These are phyloP conservation scores for Melampsora abietis-canadensis DNA, from an alignment of 1,284 basidiomycete species.

Conservation along the genomic window DNA sequence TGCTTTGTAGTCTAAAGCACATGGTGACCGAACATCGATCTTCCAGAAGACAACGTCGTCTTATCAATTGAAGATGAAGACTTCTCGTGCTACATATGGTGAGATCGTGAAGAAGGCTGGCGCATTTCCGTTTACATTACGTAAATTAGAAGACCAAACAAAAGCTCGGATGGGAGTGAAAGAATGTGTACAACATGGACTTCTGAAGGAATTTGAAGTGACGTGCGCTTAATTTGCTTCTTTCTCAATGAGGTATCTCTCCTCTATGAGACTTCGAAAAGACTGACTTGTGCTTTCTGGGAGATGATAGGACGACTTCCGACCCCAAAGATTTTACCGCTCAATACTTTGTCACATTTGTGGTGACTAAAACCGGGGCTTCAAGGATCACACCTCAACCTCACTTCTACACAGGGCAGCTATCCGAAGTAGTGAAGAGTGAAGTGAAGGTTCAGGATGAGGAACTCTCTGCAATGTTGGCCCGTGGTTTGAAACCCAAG, in stretches of 20 bases:
- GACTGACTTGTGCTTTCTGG: constrained; percentile 17
- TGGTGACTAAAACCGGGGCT: constrained; percentile 51
- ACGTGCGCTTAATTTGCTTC: constrained; percentile 43
- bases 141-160: constrained; percentile 90
- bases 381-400: constrained; percentile 63
- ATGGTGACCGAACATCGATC: constrained; percentile 84
- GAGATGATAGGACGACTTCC: constrained; percentile 47
- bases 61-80: constrained; percentile 97
- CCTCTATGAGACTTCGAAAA: constrained; percentile 3
- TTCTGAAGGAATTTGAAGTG: constrained; percentile 85
- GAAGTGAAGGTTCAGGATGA: constrained; percentile 84
- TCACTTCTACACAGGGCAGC: constrained; percentile 85
- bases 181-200: constrained; percentile 88
- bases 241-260: neutral
- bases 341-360: constrained; percentile 50
- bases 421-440: constrained; percentile 79
- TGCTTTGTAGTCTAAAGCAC: constrained; percentile 66
- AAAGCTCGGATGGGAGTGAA: constrained; percentile 88
- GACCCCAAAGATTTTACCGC: constrained; percentile 47
- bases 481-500: constrained; percentile 81
- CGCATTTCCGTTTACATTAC: constrained; percentile 94
- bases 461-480: constrained; percentile 72
- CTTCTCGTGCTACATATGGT: constrained; percentile 85
- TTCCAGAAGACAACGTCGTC: constrained; percentile 81
- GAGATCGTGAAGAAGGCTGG: constrained; percentile 98